phyloP scores from a whole-genome alignment of 2,329 filamentous ascomycete species.

The Lachnellula hyalina region DNA sequence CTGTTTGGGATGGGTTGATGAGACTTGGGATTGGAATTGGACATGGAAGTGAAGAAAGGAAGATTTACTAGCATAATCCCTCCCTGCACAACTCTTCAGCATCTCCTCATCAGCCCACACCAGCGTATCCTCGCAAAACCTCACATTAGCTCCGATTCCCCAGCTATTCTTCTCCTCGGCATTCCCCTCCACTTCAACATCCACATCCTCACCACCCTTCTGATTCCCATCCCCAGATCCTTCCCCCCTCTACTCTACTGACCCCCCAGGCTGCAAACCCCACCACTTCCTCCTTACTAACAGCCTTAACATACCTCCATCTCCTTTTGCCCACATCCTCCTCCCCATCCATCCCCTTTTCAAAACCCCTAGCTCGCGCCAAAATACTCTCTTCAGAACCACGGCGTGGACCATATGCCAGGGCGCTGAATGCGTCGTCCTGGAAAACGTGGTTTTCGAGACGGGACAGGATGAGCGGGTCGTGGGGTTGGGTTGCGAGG shows the following conservation, averaged over 20 bases:
- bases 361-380: neutral
- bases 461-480: conserved; percentile 27
- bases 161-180: neutral
- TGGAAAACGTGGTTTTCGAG: conserved; percentile 11
- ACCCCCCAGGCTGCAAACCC: conserved; percentile 18
- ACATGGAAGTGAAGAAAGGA: neutral
- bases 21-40: too few species aligned
- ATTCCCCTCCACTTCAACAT: neutral
- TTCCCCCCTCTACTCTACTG: neutral
- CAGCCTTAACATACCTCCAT: conserved; percentile 15
- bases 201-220: neutral
- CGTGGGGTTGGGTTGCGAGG: neutral
- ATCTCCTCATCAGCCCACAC: conserved; percentile 21
- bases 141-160: conserved; percentile 19
- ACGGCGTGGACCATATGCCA: conserved; percentile 9
- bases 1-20: too few species aligned
- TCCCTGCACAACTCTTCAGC: conserved; percentile 9
- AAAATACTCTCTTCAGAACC: neutral
- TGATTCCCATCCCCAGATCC: conserved; percentile 1
- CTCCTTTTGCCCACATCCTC: neutral
- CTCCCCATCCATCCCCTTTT: neutral
- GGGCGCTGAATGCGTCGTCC: conserved; percentile 10
- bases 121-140: conserved; percentile 25
- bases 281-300: conserved; percentile 7
- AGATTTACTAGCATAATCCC: conserved; percentile 23